Base-by-base conservation (phyloP, 2,329 filamentous ascomycete species). In the Colletotrichum orchidophilum region DNA sequence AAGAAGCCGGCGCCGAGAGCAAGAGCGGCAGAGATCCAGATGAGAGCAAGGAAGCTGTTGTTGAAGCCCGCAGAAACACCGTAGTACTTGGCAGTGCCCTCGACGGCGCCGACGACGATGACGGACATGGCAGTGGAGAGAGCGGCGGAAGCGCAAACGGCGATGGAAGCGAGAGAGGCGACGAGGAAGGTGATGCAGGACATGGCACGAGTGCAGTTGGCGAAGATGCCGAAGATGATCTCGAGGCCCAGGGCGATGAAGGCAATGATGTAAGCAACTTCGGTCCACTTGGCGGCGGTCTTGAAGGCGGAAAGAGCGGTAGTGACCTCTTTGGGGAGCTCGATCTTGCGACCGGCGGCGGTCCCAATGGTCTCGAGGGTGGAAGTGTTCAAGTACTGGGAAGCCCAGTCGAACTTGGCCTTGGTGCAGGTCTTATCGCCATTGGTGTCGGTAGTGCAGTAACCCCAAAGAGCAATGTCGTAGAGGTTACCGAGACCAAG, bases 401-500 rank as follows among this genome's bases (percentile, higher is more conserved):
- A 89, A 76, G 93, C 94, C 90, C 94, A 99, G 83, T 94, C 86
- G 76, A 92, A 91, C 80, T 92, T 84, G 65, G 91, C 87, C 75
- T 90, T 86, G 63, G 91, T 92, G 88, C 96, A 98, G 75, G 87
- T 84, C 74, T 86, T 85, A 73, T 87, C 85, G 76, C 86, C 85
- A 74, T 87, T 87, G 75, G 85, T 81, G 61, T 87, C 82, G 63
- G 88, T 90, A 68, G 86, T 84, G 88, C 96, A 98, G 88, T 95
- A 97, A 79, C 93, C 93, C 93, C 94, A 97, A 46, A 98, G 87
- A 78, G 89, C 90, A 78, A 98, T 87, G 72, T 93, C 88, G 88
- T 98, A 98, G 77, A 91, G 87, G 79, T 96, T 90, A 77, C 87
- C 89, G 70, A 97, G 87, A 65, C 88, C 86, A 53, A 94, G 85